Base-by-base conservation (phyloP, 768 basidiomycete genomes). In the Mycena indigotica region DNA sequence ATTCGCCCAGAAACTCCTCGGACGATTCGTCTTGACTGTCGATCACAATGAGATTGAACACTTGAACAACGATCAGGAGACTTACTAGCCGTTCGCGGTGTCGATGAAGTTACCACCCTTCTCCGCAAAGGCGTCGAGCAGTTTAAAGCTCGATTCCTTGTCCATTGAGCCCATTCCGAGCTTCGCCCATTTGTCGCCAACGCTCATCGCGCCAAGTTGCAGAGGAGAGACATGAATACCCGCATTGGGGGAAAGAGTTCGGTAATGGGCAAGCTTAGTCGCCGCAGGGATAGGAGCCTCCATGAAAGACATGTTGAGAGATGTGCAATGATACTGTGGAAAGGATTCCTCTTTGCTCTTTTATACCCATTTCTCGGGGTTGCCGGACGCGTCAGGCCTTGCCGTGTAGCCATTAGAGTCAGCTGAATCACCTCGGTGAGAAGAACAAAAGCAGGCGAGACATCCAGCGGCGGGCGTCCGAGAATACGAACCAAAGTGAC, bases 101-200 rank as follows among this genome's bases (percentile, higher is more conserved):
- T 77, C 77, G 57, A 79, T 75, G 51, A 78, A 75, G 62, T 79
- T 78, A 1, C 79, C 79, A 3, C 79, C 77, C 0, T 66, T 64
- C n/a, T 75, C 70, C 32, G 65, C 68, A 55, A 55, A 77, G 0
- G 72, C 67, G 44, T 80, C 78, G 0, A 80, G 66, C 10, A 80
- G 66, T 63, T 75, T 68, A 68, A 78, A 77, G 3, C 71, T 65
- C 25, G 61, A 55, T 28, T 73, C 70, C 66, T 78, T 78, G 57
- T 67, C 55, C 70, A 77, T 74, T 0, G 60, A 46, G 0, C 77
- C 75, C 58, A 67, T 56, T 0, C 66, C 66, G 1, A 57, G 3
- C 0, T 52, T 45, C 13, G 39, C 51, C 73, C 73, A 72, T 21
- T 68, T 64, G 52, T 74, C 70, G 5, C 74, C 74, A 28, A 75